phyloP scores from a whole-genome alignment of 306 rosid genomes.

The Canavalia gladiata region DNA sequence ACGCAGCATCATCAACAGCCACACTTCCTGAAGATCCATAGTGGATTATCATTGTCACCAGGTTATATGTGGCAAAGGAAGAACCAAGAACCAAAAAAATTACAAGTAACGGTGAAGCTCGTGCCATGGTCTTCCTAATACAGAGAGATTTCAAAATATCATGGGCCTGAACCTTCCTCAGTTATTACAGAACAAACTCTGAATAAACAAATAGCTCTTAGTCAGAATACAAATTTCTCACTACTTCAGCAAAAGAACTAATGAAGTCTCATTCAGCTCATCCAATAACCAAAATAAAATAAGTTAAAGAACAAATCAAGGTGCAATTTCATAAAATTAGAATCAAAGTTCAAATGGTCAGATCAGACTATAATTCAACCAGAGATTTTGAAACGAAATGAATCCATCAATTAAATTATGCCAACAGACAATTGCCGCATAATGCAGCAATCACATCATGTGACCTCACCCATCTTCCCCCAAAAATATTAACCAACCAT shows the following conservation, averaged over 20 bases:
- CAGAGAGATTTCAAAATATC: conserved; percentile 50
- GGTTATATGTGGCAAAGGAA: conserved; percentile 82
- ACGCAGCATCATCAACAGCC: conserved; percentile 43
- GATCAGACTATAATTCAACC: background rate
- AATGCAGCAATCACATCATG: background rate
- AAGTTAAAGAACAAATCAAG: conserved; percentile 30
- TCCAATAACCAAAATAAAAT: conserved; percentile 41
- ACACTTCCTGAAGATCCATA: conserved; percentile 61
- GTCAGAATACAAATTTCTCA: conserved; percentile 18
- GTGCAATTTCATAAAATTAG: conserved; percentile 2
- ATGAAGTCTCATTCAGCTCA: conserved; percentile 28
- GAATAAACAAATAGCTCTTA: conserved; percentile 44
- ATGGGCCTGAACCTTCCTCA: conserved; percentile 48
- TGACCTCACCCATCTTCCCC: background rate
- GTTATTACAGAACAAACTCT: conserved; percentile 48
- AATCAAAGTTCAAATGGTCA: conserved; percentile 4
- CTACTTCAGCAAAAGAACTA: conserved; percentile 45
- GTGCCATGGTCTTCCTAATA: conserved; percentile 74
- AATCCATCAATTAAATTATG: conserved; percentile 2
- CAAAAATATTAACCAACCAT: conserved; percentile 35
- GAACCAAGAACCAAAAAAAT: conserved; percentile 77
- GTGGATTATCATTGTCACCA: conserved; percentile 70
- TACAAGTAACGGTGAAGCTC: conserved; percentile 71
- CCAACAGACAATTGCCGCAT: conserved; percentile 6
- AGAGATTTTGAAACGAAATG: conserved; percentile 14